Evolutionary conservation across 2,329 filamentous ascomycete genomes (phyloP).

Genomic region (Fusarium solani-melongenae): DNA sequence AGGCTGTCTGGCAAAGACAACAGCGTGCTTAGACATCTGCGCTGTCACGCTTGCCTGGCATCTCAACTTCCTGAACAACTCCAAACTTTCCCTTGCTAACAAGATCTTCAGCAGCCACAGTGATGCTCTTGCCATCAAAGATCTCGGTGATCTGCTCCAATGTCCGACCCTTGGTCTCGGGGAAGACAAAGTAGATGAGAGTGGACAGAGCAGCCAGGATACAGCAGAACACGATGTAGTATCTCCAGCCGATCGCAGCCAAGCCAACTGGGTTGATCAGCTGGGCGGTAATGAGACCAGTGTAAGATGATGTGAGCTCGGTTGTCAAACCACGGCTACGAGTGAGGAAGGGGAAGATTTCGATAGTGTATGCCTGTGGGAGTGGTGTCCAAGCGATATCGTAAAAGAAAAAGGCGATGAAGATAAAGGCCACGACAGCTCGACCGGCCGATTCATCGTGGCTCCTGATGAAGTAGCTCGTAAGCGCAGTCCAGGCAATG

Average conservation of each 20-base stretch:
- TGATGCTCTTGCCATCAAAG: constrained; percentile 28
- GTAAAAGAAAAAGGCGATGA: constrained; percentile 50
- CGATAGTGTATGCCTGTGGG: constrained; percentile 37
- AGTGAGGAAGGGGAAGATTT: constrained; percentile 32
- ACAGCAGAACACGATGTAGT: constrained; percentile 51
- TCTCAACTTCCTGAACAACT: not conserved
- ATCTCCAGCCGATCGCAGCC: constrained; percentile 49
- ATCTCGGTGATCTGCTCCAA: constrained; percentile 42
- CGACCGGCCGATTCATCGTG: constrained; percentile 25
- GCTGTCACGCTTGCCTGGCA: not conserved
- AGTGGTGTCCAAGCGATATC: constrained; percentile 48
- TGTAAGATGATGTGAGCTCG: not conserved
- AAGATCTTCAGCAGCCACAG: not conserved
- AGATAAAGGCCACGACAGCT: constrained; percentile 49
- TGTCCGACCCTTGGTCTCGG: constrained; percentile 41
- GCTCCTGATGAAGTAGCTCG: not conserved
- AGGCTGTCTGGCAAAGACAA: not conserved
- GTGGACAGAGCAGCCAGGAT: constrained; percentile 43
- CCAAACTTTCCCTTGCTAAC: not conserved
- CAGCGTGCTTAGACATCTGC: not conserved
- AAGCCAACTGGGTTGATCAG: constrained; percentile 53
- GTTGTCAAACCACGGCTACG: constrained; percentile 1
- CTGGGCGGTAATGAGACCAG: constrained; percentile 45
- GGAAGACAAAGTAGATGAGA: constrained; percentile 50
- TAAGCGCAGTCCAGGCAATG: not conserved